A percentile compares a stretch with the other conserved stretches of the same genome.
These are phyloP conservation scores for Auricularia sp. DNA, from an alignment of 768 basidiomycete genomes.

Conservation along the genomic window DNA sequence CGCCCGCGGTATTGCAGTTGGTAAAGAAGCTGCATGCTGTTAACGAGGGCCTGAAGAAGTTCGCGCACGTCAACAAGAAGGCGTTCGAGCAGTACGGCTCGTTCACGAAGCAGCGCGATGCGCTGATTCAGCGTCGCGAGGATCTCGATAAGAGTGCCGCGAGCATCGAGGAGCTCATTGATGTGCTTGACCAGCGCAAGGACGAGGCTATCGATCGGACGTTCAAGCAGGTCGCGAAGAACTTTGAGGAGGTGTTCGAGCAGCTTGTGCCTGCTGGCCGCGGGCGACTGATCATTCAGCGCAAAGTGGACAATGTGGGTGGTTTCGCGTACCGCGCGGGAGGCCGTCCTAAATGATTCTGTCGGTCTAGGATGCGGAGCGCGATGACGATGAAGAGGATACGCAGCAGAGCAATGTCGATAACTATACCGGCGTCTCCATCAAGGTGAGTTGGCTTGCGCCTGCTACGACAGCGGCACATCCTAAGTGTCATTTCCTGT, in stretches of 20 bases:
- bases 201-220: constrained; percentile 98
- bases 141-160: constrained; percentile 84
- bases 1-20: constrained; percentile 39
- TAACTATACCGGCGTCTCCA: constrained; percentile 94
- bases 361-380: constrained; percentile 51
- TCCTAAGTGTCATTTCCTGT: background rate
- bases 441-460: constrained; percentile 49
- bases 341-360: background rate
- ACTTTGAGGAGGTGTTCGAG: constrained; percentile 96
- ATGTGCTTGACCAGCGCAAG: constrained; percentile 90
- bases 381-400: constrained; percentile 62
- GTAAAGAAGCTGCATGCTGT: constrained; percentile 86
- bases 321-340: constrained; percentile 1
- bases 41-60: constrained; percentile 91
- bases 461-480: background rate
- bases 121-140: constrained; percentile 73
- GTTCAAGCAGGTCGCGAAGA: constrained; percentile 94
- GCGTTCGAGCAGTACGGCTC: constrained; percentile 97
- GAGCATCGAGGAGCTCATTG: constrained; percentile 87
- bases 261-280: constrained; percentile 89
- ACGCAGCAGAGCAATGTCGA: constrained; percentile 71
- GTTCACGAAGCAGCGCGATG: constrained; percentile 95
- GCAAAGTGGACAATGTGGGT: constrained; percentile 71
- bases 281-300: constrained; percentile 86
- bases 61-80: constrained; percentile 98